Evolutionary conservation across 2,329 filamentous ascomycete genomes (phyloP).

Genomic region (Tolypocladium tropicale): DNA sequence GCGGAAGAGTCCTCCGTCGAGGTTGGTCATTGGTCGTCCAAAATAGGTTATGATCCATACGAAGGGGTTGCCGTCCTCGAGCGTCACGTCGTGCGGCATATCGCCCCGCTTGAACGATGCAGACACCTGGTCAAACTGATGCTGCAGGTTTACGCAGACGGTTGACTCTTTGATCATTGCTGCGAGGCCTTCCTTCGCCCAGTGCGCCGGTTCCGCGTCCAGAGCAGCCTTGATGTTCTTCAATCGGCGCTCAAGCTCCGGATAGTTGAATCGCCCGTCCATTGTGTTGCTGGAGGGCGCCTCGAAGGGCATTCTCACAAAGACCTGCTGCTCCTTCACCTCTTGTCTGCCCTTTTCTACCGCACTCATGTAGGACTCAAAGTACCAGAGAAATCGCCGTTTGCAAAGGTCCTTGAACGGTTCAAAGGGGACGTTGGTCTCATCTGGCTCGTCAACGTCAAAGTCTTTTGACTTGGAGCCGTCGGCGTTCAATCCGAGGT

Average conservation of each 20-base stretch:
- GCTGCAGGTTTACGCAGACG: conserved; percentile 70
- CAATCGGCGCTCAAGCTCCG: conserved; percentile 60
- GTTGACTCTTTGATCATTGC: conserved; percentile 57
- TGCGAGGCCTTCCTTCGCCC: conserved; percentile 59
- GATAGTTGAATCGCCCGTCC: conserved; percentile 79
- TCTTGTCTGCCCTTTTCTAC: conserved; percentile 56
- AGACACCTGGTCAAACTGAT: conserved; percentile 75
- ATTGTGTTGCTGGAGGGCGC: conserved; percentile 58
- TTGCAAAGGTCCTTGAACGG: conserved; percentile 89
- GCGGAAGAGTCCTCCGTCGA: conserved; percentile 83
- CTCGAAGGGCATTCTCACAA: conserved; percentile 86
- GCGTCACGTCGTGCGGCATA: conserved; percentile 62
- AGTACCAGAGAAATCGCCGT: conserved; percentile 91
- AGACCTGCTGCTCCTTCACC: conserved; percentile 52
- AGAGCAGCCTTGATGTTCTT: conserved; percentile 58
- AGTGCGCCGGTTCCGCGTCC: conserved; percentile 59
- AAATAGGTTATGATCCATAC: conserved; percentile 85
- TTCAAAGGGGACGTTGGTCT: conserved; percentile 54
- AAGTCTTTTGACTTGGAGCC: conserved; percentile 35
- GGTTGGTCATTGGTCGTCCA: conserved; percentile 81
- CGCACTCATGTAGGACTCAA: conserved; percentile 69
- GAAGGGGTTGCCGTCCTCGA: conserved; percentile 79
- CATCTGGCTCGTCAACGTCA: conserved; percentile 42
- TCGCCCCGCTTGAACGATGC: conserved; percentile 64
- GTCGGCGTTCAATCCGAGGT: conserved; percentile 53